Evolutionary conservation across 805 yeast species (phyloP), one percentile per base, ranked within the genome.

Genomic region (Saccharomycopsis vini): DNA sequence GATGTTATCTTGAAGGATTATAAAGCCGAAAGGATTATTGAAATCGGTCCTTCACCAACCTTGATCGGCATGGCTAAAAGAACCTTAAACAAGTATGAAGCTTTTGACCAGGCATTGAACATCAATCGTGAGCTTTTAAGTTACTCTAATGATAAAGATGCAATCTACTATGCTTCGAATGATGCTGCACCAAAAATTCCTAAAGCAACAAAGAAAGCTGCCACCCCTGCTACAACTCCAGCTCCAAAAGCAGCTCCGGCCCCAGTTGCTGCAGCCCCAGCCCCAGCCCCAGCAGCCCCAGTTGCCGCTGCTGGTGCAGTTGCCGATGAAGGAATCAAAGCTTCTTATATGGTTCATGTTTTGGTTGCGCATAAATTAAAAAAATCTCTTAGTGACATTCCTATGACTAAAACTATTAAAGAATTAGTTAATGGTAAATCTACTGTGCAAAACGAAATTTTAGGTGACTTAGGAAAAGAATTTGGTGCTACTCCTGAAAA

Each of bases 351-450:
- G 52, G 68, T 92, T 48, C 97, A 87, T 52, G 84, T 89, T 32
- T 69, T 92, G 54, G 96, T 92, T 50, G 96, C 97, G 43, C 96
- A 90, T 62, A 92, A 92, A 67, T 75, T 92, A 64, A 92, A 90
- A 77, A 92, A 92, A 67, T 67, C 94, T 1, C 66, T 89, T 54
- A 95, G 81, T 49, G 81, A 85, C 53, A 68, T 92, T 43, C 86
- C 98, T 43, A 72, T 86, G 74, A 66, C 86, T 47, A 92, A 92
- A 68, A 89, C 97, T 41, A 87, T 92, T 62, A 92, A 92, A 67
- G 98, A 92, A 60, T 74, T 92, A 58, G 98, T 92, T 52, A 95
- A 95, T 58, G 99, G 99, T 70, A 92, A 92, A 64, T 92, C 98
- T 22, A 92, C 99, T 20, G 92, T 92, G 39, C 99, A 92, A 69